Evolutionary conservation across 169 alveolate species (phyloP).

Genomic region (Neospora caninum): DNA sequence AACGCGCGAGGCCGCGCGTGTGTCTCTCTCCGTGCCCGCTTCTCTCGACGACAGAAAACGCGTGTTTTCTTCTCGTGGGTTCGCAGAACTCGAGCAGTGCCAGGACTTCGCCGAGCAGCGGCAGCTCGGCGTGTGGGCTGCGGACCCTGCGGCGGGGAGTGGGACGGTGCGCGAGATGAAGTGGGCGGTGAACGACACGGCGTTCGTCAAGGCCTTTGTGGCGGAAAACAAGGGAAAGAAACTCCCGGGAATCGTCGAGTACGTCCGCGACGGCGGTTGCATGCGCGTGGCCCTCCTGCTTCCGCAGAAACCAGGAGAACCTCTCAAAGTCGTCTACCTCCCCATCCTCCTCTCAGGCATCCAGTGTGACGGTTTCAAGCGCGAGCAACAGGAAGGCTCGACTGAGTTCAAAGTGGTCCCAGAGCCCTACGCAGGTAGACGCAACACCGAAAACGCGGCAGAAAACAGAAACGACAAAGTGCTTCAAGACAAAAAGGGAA

Average conservation of each 20-base stretch:
- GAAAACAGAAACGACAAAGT: too few species aligned
- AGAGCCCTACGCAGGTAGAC: constrained; percentile 59
- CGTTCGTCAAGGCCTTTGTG: constrained; percentile 42
- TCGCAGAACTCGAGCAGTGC: constrained; percentile 43
- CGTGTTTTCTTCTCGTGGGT: too few species aligned
- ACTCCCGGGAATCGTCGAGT: constrained; percentile 55
- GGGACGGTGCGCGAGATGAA: constrained; percentile 41
- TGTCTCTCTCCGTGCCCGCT: too few species aligned
- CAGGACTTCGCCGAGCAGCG: constrained; percentile 43
- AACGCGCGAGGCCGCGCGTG: too few species aligned
- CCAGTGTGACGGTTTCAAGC: constrained; percentile 39
- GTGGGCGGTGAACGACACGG: constrained; percentile 45
- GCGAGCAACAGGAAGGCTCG: constrained; percentile 37
- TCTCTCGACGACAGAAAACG: too few species aligned
- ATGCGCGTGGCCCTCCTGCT: constrained; percentile 15
- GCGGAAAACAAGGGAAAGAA: constrained; percentile 18
- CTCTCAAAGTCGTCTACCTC: background rate
- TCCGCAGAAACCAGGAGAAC: background rate
- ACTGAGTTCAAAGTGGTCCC: background rate
- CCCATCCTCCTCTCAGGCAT: constrained; percentile 57
- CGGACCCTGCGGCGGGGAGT: background rate
- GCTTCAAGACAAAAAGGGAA: too few species aligned
- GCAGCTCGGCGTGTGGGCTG: constrained; percentile 32
- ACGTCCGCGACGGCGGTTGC: constrained; percentile 59
- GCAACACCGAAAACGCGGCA: too few species aligned